phyloP scores from a whole-genome alignment of 2,329 filamentous ascomycete species.

The Endothia cerciana region DNA sequence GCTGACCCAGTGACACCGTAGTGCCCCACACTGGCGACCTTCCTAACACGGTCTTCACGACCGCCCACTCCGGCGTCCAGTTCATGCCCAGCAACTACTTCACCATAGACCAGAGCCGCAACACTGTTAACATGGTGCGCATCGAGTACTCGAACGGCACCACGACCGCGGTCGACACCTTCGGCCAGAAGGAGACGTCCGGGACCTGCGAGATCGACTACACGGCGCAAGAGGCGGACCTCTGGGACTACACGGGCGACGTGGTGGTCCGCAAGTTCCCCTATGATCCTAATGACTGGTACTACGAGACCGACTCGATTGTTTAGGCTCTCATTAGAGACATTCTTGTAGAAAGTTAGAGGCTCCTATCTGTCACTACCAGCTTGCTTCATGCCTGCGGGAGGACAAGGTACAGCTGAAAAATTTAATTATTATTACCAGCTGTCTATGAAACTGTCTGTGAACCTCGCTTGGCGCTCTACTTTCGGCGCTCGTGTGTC shows the following conservation, averaged over 20 bases:
- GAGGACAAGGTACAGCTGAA: no score
- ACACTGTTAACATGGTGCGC: slow-evolving; percentile 46
- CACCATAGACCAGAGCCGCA: slow-evolving; percentile 42
- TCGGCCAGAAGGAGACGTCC: slow-evolving; percentile 36
- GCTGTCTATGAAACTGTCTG: no score
- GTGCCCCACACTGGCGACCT: slow-evolving; percentile 49
- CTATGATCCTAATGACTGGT: slow-evolving; percentile 42
- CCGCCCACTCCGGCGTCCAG: slow-evolving; percentile 48
- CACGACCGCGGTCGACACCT: slow-evolving; percentile 36
- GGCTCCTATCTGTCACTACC: not conserved
- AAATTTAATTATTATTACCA: no score
- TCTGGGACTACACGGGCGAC: slow-evolving; percentile 40
- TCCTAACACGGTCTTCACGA: slow-evolving; percentile 49
- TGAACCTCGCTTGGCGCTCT: no score
- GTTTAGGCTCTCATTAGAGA: slow-evolving; percentile 20
- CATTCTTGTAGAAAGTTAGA: not conserved
- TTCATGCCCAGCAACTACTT: slow-evolving; percentile 52
- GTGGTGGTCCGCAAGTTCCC: slow-evolving; percentile 44
- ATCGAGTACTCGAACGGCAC: slow-evolving; percentile 42
- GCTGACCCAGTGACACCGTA: not conserved
- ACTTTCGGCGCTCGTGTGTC: no score
- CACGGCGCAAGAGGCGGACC: slow-evolving; percentile 33
- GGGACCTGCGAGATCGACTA: slow-evolving; percentile 37
- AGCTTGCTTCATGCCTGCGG: no score
- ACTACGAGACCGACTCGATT: slow-evolving; percentile 38